Evolutionary conservation across 139 green algal species (phyloP).

Genomic region (Tetratostichococcus sp.): DNA sequence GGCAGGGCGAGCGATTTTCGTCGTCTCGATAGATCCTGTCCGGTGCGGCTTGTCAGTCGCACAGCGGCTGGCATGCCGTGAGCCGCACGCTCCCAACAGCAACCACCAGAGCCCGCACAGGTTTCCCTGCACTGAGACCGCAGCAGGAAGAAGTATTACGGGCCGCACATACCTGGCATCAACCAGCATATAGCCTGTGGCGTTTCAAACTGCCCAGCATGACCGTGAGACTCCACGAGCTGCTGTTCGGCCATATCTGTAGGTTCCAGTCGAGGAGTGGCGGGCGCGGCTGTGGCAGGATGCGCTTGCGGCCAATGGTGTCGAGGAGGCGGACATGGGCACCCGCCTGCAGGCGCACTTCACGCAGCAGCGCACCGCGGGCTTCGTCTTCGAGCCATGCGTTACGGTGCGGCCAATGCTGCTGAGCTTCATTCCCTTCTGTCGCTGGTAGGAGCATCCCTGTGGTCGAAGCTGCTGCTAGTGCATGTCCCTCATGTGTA

Average conservation of each 20-base stretch:
- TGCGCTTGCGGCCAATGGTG: constrained; percentile 12
- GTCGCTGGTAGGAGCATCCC: too few species aligned
- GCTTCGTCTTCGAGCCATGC: constrained; percentile 20
- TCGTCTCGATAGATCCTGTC: background rate
- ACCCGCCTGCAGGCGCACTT: constrained; percentile 24
- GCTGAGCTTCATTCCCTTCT: too few species aligned
- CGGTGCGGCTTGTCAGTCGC: background rate
- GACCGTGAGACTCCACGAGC: too few species aligned
- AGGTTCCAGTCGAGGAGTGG: constrained; percentile 35
- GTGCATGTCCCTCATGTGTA: too few species aligned
- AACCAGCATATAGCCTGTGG: too few species aligned
- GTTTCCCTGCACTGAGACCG: constrained; percentile 35
- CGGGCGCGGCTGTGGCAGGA: constrained; percentile 24
- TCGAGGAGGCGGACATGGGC: background rate
- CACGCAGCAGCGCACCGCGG: constrained; percentile 9
- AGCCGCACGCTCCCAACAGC: background rate
- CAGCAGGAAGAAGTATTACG: constrained; percentile 32
- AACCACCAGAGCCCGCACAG: constrained; percentile 13
- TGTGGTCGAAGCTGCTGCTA: too few species aligned
- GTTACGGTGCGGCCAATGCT: constrained; percentile 1
- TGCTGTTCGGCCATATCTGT: background rate
- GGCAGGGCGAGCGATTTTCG: background rate
- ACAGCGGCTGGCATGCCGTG: background rate
- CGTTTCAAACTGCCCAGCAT: too few species aligned
- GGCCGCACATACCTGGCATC: constrained; percentile 7